Conservation (phyloP, 306 rosid genomes). For the Parietaria judaica region DNA sequence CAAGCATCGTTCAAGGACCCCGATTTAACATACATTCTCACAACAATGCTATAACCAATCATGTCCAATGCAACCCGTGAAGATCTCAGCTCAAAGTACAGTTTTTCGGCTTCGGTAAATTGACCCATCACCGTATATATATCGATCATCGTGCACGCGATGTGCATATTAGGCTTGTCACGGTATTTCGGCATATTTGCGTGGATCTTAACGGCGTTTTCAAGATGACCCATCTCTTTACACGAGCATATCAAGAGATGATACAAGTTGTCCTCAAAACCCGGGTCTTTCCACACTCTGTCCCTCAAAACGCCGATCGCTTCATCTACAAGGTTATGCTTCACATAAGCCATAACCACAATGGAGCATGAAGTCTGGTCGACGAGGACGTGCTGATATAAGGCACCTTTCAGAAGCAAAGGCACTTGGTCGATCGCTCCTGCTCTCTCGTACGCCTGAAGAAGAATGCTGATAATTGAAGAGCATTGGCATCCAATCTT, state of each 20-base stretch:
- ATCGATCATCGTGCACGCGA: conserved; percentile 78
- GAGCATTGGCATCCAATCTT: conserved; percentile 61
- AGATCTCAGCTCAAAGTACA: conserved; percentile 57
- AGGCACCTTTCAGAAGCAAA: conserved; percentile 42
- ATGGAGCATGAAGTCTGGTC: conserved; percentile 77
- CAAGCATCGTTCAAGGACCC: conserved; percentile 75
- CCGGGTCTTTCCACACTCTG: conserved; percentile 61
- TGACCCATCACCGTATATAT: conserved; percentile 52
- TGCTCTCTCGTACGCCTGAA: conserved; percentile 66
- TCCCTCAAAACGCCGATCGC: conserved; percentile 53
- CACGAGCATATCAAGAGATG: conserved; percentile 84
- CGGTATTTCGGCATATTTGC: conserved; percentile 34
- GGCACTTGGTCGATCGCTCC: conserved; percentile 61
- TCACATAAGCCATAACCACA: conserved; percentile 78
- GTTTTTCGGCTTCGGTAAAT: conserved; percentile 53
- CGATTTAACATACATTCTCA: conserved; percentile 75
- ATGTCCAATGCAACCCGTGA: conserved; percentile 51
- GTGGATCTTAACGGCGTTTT: conserved; percentile 62
- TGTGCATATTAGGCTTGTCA: conserved; percentile 62
- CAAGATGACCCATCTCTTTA: conserved; percentile 60
- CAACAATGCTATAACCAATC: conserved; percentile 66
- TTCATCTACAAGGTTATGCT: conserved; percentile 60
- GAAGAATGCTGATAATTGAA: conserved; percentile 51
- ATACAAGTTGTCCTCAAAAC: conserved; percentile 66
- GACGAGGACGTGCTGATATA: conserved; percentile 53